These are phyloP conservation scores for Metarhizium brunneum DNA, from an alignment of 2,329 filamentous ascomycete genomes.

Conservation along the genomic window DNA sequence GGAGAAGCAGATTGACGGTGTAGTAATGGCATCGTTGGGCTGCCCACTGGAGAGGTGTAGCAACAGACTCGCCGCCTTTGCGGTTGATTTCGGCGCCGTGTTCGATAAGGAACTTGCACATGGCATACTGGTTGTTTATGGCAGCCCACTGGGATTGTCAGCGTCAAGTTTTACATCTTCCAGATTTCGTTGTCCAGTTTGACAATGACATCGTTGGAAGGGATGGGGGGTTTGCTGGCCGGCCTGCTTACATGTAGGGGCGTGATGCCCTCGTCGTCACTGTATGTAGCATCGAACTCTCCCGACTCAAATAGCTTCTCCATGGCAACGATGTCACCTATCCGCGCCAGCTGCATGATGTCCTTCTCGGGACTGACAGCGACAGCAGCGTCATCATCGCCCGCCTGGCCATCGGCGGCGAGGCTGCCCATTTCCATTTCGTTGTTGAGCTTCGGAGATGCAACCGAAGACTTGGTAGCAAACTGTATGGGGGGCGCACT, in stretches of 20 bases:
- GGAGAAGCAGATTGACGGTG: conserved; percentile 83
- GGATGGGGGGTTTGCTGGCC: no score
- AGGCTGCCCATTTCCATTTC: conserved; percentile 47
- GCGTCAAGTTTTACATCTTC: conserved; percentile 6
- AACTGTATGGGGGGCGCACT: conserved; percentile 36
- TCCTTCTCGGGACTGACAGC: conserved; percentile 48
- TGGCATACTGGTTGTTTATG: conserved; percentile 96
- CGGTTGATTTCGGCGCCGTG: conserved; percentile 83
- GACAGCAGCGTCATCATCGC: not conserved
- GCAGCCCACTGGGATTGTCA: conserved; percentile 71
- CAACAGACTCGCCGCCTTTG: conserved; percentile 90
- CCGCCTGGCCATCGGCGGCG: conserved; percentile 20
- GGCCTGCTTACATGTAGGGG: conserved; percentile 69
- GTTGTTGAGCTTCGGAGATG: conserved; percentile 46
- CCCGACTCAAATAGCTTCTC: conserved; percentile 81
- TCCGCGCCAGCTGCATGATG: conserved; percentile 88
- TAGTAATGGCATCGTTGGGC: conserved; percentile 96
- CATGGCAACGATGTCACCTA: conserved; percentile 80
- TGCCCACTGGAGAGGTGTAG: conserved; percentile 93
- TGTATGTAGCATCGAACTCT: conserved; percentile 72
- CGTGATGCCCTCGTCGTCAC: conserved; percentile 88
- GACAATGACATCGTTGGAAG: no score
- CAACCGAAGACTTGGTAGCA: conserved; percentile 42
- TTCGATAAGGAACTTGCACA: conserved; percentile 89
- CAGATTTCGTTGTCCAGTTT: not conserved